Evolutionary conservation across 805 yeast genomes (phyloP), one percentile per base, ranked within the genome.

Genomic region (Candida pini): DNA sequence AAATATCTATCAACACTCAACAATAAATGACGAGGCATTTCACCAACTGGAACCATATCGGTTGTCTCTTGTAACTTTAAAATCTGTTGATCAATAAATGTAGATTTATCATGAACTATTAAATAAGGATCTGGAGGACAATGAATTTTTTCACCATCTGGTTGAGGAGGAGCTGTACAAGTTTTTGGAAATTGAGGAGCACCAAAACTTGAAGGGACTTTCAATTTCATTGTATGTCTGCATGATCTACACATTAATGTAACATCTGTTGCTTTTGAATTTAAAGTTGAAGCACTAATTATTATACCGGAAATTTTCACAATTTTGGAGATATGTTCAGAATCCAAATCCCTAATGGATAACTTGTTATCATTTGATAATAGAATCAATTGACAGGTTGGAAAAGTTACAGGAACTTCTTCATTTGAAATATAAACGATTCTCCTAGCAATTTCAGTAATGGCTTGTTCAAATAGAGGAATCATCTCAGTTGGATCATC

Each of bases 1-100:
- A 92, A 66, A 49, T 84, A 85, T 41, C 98, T 73, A 58, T 92
- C 97, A 22, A 87, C 86, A 28, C 92, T 83, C 44, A 92, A 68
- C 39, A 86, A 54, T 26, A 92, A 81, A 52, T 92, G 95, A 48
- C 99, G 76, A 7, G 99, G 99, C 87, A 92, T 81, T 63, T 92
- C 99, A 47, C 99, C 98, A 19, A 92, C 95, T 2, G 98, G 99
- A 2, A 92, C 97, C 81, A 85, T 85, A 58, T 92, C 99, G 9
- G 97, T 97, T n/a, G 92, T 71, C 58, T 92, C 98, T 60, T 92
- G 99, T 37, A 92, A 69, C 58, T 92, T 92, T 51, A 92, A 70
- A 20, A 82, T 78, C 62, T 92, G 99, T 57, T 94, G 97, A 62
- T 92, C 97, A 35, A 92, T 81, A 58, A 89, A 92, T n/a, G 75